Base-by-base conservation (phyloP, 176 grass and related monocot species). In the Poa pratensis region DNA sequence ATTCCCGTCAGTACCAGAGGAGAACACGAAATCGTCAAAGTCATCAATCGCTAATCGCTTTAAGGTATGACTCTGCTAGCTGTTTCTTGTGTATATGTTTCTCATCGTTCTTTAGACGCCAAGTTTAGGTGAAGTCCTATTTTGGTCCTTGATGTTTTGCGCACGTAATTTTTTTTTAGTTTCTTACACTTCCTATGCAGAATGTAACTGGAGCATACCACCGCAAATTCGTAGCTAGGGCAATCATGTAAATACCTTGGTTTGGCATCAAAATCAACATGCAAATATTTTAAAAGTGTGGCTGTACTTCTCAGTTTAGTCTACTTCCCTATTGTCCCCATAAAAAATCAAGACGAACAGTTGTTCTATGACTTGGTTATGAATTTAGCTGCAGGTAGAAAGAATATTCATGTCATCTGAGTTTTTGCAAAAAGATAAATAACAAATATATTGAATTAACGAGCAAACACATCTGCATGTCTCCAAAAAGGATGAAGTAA, bases 11-110 rank as follows among this genome's bases (percentile, higher is more conserved):
- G 82, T 84, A 85, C 77, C 45, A 85, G 91, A 69, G 87, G 90
- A 94, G 87, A 92, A 87, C 89, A 85, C 91, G 69, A 97, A 97
- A 90, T 91, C 94, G 22, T 87, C 94, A 45, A 97, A 97, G 58
- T 85, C 90, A 42, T 97, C 94, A 5, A 97, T 97, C 51, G 94
- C 91, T 55, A 79, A 88, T 59, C 92, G 94, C 43, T 97, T 94
- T 84, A 97, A 97, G 90, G 94, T 94, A 69, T 70, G 7, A 53
- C 72, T 78, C 63, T 74, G 65, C 24, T 83, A 70, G 64, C 52
- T 27, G 16, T 28, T 83, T 76, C 84, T 15, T 72, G 4, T 61
- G 39, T 51, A 19, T 23, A 43, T 59, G 71, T 12, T 84, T 84
- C n/a, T 73, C 70, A 54, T 82, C 54, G 30, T 42, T 77, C 62